Percentiles rank a stretch among this genome's conserved stretches.
Conservation (phyloP, 2,329 filamentous ascomycete genomes). For the Monilinia polystroma region DNA sequence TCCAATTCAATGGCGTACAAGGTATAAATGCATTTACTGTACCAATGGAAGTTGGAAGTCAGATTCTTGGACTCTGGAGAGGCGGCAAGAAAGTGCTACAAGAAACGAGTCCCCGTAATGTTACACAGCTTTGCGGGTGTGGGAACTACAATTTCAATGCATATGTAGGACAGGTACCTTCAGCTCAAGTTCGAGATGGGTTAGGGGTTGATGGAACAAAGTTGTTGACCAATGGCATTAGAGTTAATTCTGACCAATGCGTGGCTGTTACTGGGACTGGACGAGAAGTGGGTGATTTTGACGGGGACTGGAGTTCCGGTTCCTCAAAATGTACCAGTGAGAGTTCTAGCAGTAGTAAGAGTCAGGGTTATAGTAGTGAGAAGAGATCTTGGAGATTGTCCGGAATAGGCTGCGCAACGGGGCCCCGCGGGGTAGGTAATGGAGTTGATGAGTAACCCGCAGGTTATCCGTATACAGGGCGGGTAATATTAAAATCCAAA, state of each 20-base stretch:
- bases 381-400: not conserved
- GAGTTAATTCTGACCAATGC: not conserved
- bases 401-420: no score
- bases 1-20: not conserved
- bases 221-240: slow-evolving; percentile 3
- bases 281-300: not conserved
- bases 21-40: not conserved
- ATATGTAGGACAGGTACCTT: slow-evolving; percentile 16
- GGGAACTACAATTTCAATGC: slow-evolving; percentile 24
- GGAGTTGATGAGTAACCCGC: no score
- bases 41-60: not conserved
- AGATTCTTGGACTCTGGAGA: slow-evolving; percentile 3
- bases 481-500: no score
- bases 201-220: not conserved
- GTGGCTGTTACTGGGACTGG: not conserved
- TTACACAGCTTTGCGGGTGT: not conserved
- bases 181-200: not conserved
- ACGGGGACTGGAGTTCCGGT: not conserved
- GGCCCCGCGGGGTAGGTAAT: no score
- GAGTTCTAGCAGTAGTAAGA: not conserved
- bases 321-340: not conserved
- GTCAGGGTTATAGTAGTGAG: not conserved
- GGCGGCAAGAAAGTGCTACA: not conserved
- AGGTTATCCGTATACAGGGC: no score
- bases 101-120: not conserved